These are phyloP conservation scores for Podaxis sp. DNA, from an alignment of 768 basidiomycete species.

Conservation along the genomic window DNA sequence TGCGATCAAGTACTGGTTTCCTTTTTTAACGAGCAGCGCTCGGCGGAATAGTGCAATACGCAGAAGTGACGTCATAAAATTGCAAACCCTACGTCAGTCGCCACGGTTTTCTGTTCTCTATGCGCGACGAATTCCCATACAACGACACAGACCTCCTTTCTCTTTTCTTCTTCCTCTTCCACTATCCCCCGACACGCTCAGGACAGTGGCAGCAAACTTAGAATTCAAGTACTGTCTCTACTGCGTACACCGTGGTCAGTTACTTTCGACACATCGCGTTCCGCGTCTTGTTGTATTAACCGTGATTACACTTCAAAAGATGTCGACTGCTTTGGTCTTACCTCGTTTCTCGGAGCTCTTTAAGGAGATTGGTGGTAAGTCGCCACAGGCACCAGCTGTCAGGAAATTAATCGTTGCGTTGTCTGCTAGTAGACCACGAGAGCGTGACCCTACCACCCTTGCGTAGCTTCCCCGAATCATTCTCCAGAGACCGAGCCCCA, in stretches of 20 bases:
- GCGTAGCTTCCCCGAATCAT: constrained; percentile 13
- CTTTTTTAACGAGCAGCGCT: constrained; percentile 3
- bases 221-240: not conserved
- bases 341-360: constrained; percentile 10
- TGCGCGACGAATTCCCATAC: constrained; percentile 9
- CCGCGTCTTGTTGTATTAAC: not conserved
- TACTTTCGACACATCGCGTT: not conserved
- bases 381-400: not conserved
- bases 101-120: not conserved
- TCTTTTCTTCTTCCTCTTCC: not conserved
- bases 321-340: constrained; percentile 9
- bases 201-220: not conserved
- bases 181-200: no score
- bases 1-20: not conserved
- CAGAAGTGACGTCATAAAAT: constrained; percentile 11
- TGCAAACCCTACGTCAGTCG: constrained; percentile 9
- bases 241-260: not conserved
- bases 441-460: constrained; percentile 13
- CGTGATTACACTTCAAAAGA: not conserved
- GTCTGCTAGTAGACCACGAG: not conserved
- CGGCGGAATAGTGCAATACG: not conserved
- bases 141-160: not conserved
- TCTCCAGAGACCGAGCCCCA: not conserved
- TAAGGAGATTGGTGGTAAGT: constrained; percentile 5
- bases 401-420: not conserved